phyloP scores from a whole-genome alignment of 1,139 yeast species.

The Sugiyamaella novakii region DNA sequence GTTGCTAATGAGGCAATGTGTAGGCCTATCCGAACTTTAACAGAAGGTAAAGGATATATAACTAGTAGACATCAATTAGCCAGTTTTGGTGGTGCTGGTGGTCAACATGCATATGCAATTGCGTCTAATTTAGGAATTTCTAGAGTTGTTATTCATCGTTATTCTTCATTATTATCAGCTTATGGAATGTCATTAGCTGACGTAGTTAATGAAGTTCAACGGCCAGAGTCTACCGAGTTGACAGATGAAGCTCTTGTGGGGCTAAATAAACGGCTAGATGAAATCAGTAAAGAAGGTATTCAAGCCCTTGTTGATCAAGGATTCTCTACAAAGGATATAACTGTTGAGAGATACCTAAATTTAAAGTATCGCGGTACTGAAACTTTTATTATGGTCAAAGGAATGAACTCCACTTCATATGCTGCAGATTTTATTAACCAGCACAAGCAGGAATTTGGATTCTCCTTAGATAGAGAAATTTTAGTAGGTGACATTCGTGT shows the following conservation, averaged over 20 bases:
- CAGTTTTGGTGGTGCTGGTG: slow-evolving; percentile 59
- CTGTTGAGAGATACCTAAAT: slow-evolving; percentile 66
- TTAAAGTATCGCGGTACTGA: slow-evolving; percentile 87
- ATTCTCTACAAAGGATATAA: slow-evolving; percentile 44
- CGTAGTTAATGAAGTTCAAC: slow-evolving; percentile 59
- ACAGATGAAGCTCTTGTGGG: slow-evolving; percentile 39
- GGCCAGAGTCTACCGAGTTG: slow-evolving; percentile 50
- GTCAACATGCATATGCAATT: slow-evolving; percentile 54
- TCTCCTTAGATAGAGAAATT: slow-evolving; percentile 61
- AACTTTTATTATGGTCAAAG: slow-evolving; percentile 71
- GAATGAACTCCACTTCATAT: slow-evolving; percentile 38
- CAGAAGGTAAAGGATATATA: slow-evolving; percentile 54
- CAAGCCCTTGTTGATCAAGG: slow-evolving; percentile 52
- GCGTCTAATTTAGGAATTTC: slow-evolving; percentile 50
- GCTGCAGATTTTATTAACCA: slow-evolving; percentile 45
- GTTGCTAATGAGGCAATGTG: slow-evolving; percentile 58
- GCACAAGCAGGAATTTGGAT: slow-evolving; percentile 73
- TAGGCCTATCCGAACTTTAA: slow-evolving; percentile 53
- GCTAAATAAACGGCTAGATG: slow-evolving; percentile 44
- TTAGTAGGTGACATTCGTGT: slow-evolving; percentile 84
- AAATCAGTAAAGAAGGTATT: slow-evolving; percentile 42
- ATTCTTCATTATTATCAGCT: slow-evolving; percentile 54
- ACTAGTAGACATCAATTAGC: slow-evolving; percentile 50
- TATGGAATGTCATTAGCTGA: slow-evolving; percentile 58
- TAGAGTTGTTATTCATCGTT: slow-evolving; percentile 50